These are phyloP conservation scores for Schwanniomyces vanrijiae DNA, from an alignment of 805 yeast species.

Conservation along the genomic window DNA sequence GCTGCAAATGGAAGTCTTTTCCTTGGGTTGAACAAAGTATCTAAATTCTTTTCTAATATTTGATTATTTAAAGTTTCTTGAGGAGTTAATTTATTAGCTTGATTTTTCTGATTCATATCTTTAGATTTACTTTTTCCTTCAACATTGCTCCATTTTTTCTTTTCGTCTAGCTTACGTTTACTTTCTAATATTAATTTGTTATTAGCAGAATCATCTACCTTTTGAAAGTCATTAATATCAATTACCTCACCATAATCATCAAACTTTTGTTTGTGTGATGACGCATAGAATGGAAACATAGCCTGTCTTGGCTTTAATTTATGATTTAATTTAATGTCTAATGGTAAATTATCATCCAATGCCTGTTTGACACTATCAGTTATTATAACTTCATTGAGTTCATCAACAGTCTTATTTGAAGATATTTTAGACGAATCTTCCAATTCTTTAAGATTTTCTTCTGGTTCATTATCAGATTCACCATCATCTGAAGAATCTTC, in stretches of 20 bases:
- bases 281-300: constrained; percentile 74
- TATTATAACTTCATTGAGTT: constrained; percentile 41
- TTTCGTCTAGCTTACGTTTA: constrained; percentile 36
- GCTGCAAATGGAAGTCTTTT: constrained; percentile 32
- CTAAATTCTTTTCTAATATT: constrained; percentile 40
- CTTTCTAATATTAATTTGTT: constrained; percentile 36
- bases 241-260: constrained; percentile 91
- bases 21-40: constrained; percentile 53
- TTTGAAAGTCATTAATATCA: constrained; percentile 61
- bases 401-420: constrained; percentile 19
- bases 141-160: constrained; percentile 26
- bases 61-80: constrained; percentile 44
- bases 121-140: constrained; percentile 16
- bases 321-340: constrained; percentile 51
- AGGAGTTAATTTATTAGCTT: constrained; percentile 36
- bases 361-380: constrained; percentile 36
- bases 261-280: constrained; percentile 48
- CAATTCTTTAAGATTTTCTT: constrained; percentile 25
- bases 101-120: constrained; percentile 18
- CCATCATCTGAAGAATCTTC: constrained; percentile 37
- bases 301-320: constrained; percentile 51
- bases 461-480: constrained; percentile 29
- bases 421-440: constrained; percentile 7
- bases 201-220: constrained; percentile 49
- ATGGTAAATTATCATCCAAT: constrained; percentile 44